These are phyloP conservation scores for Oxyria digyna DNA, from an alignment of 148 eudicot species.

Conservation along the genomic window DNA sequence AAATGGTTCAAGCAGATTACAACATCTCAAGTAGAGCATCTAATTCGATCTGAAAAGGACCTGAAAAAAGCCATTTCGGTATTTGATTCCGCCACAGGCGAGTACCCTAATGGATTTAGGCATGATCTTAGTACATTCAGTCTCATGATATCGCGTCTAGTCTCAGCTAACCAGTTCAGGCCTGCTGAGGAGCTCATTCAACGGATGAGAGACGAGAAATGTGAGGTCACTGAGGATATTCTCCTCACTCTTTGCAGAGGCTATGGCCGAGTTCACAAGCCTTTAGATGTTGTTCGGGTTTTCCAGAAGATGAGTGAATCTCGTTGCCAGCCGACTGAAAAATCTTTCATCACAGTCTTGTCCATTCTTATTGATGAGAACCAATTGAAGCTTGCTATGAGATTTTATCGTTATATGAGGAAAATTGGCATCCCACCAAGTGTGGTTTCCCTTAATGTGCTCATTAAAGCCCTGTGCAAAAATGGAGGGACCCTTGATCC, in stretches of 20 bases:
- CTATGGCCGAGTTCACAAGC: conserved; percentile 85
- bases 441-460: conserved; percentile 68
- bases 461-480: conserved; percentile 84
- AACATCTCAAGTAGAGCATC: conserved; percentile 48
- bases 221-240: conserved; percentile 42
- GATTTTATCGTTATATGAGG: conserved; percentile 71
- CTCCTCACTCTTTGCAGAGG: conserved; percentile 63
- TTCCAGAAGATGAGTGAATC: conserved; percentile 60
- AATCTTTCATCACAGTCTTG: conserved; percentile 59
- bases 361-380: conserved; percentile 74
- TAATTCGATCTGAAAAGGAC: conserved; percentile 64
- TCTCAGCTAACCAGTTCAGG: conserved; percentile 58
- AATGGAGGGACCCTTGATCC: conserved; percentile 56
- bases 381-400: conserved; percentile 54
- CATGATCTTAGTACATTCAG: conserved; percentile 65
- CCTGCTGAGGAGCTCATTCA: conserved; percentile 66
- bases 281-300: conserved; percentile 58
- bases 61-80: conserved; percentile 44
- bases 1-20: conserved; percentile 78
- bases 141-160: conserved; percentile 54
- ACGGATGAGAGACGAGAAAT: conserved; percentile 74
- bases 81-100: conserved; percentile 77
- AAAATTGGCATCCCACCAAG: conserved; percentile 48
- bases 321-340: conserved; percentile 41
- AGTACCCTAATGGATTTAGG: conserved; percentile 62